Evolutionary conservation across 345 rosid species (phyloP).

Genomic region (Eucalyptus regnans): DNA sequence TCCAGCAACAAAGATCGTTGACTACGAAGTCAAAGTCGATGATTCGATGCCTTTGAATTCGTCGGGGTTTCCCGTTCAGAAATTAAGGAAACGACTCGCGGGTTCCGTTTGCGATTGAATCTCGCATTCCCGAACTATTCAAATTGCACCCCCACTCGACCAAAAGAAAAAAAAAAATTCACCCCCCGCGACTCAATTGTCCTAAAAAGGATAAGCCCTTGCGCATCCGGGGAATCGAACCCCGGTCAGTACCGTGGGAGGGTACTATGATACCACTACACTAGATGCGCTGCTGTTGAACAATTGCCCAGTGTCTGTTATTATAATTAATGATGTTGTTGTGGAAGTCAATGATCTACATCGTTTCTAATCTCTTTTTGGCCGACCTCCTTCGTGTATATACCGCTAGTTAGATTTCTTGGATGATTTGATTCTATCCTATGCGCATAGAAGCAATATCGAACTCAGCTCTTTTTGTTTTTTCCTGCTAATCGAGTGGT

Average conservation of each 20-base stretch:
- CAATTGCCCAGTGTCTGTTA: fast-evolving
- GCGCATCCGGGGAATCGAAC: constrained; percentile 12
- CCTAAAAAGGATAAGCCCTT: neutral
- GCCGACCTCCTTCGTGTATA: neutral
- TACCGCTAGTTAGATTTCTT: neutral
- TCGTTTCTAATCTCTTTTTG: neutral
- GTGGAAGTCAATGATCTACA: neutral
- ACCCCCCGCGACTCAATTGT: neutral
- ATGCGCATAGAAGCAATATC: too few relatives aligned
- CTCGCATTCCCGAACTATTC: neutral
- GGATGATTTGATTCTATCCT: too few relatives aligned
- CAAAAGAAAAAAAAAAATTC: too few relatives aligned
- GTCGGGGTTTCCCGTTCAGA: neutral
- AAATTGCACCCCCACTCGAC: neutral
- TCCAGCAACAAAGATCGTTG: neutral
- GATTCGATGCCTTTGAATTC: neutral
- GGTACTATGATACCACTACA: constrained; percentile 15
- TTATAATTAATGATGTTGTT: fast-evolving
- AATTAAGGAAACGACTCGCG: neutral
- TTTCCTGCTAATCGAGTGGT: too few relatives aligned
- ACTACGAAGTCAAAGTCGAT: neutral
- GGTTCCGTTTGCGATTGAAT: neutral
- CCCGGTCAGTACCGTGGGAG: constrained; percentile 17
- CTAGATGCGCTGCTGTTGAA: neutral
- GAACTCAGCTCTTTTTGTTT: too few relatives aligned